Base-by-base conservation (phyloP, 1,139 yeast species). In the Scheffersomyces illinoinensis region DNA sequence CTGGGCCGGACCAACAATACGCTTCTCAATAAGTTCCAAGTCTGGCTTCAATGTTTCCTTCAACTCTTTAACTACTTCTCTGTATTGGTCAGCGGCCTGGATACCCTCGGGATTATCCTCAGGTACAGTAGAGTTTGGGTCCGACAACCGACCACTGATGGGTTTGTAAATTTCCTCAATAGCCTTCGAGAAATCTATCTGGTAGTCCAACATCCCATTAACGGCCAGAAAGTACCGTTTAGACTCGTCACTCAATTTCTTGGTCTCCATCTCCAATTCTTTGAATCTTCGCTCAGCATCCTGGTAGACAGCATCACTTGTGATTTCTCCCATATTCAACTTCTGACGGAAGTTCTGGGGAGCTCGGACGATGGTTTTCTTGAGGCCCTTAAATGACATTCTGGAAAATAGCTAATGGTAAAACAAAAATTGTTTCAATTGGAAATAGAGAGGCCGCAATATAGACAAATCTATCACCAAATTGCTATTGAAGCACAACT, bases 81-180 rank as follows among this genome's bases (percentile, higher is more conserved):
- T 82, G 75, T 93, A 95, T 72, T 90, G 96, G 70, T 91, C 97
- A 68, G 97, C 87, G 0, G 99, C 99, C 68, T 90, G 86, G 64
- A 95, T 92, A 66, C 98, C 99, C 60, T 93, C 96, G 4, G 98
- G 98, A 70, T 93, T 93, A 66, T 96, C 98, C 72, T 95, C 98
- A 0, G 93, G 96, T 50, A 86, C 85, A 4, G 92, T 73, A 6
- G 96, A 85, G 69, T 87, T 89, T 8, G 98, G 98, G 71, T 95
- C 98, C 17, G 96, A 88, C 74, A 91, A 79, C 61, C 93, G 86
- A 47, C 99, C 99, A 59, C 95, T 87, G 63, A 95, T 95, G 2
- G 99, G 99, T 76, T 93, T 92, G 79, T 93, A 95, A 59, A 95
- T 91, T 71, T 93, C 98, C 73, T 93, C 98, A 76, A 96, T 92